Evolutionary conservation across 2,329 filamentous ascomycete species (phyloP).

Genomic region (Ophidiomyces ophidiicola): DNA sequence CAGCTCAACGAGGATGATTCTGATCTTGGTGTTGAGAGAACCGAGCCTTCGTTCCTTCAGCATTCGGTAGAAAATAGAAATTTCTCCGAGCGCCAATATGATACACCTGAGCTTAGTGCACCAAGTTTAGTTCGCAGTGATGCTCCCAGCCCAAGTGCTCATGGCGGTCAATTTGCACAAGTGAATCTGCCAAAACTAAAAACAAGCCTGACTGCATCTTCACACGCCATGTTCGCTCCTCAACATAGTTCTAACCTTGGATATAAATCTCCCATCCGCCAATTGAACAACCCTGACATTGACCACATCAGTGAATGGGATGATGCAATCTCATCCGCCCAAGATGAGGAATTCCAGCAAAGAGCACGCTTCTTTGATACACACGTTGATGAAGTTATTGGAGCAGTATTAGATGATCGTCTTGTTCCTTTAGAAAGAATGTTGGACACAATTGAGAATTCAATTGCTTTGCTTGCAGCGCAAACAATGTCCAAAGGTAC

Average conservation of each 20-base stretch:
- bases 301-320: constrained; percentile 84
- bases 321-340: constrained; percentile 65
- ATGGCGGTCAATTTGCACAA: constrained; percentile 38
- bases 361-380: constrained; percentile 82
- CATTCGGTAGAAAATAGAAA: constrained; percentile 9
- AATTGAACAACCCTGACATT: constrained; percentile 48
- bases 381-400: constrained; percentile 77
- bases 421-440: constrained; percentile 70
- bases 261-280: constrained; percentile 45
- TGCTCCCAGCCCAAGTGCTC: constrained; percentile 60
- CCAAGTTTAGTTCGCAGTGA: constrained; percentile 45
- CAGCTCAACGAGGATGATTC: constrained; percentile 65
- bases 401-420: constrained; percentile 60
- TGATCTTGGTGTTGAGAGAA: constrained; percentile 59
- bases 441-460: constrained; percentile 62
- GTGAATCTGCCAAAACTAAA: constrained; percentile 34
- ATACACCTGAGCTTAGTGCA: constrained; percentile 12
- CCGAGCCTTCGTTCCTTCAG: constrained; percentile 24
- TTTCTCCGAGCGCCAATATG: constrained; percentile 4
- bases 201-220: constrained; percentile 25
- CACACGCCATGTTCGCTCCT: constrained; percentile 43
- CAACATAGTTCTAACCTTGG: constrained; percentile 51
- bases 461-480: constrained; percentile 47
- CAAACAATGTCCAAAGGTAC: constrained; percentile 44
- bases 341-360: constrained; percentile 70